Base-by-base conservation (phyloP, 495 filamentous ascomycete species). In the Jackrogersella minutella region DNA sequence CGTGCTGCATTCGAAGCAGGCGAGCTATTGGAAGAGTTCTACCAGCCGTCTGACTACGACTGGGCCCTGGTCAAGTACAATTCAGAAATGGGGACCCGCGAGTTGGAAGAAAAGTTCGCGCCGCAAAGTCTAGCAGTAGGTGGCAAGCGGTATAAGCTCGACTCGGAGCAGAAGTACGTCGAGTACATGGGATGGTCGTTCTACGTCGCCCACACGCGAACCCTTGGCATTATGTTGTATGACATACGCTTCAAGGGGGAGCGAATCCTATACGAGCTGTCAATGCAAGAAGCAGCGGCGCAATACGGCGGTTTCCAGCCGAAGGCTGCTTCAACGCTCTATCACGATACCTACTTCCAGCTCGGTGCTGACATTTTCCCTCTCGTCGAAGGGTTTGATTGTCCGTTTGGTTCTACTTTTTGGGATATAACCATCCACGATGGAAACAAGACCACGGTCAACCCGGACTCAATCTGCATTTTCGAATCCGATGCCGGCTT, bases 121-220 rank as follows among this genome's bases (percentile, higher is more conserved):
- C 79, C 79, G 16, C 72, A 73, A 40, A 78, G 57, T 16, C 47
- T 80, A 21, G 75, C 77, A 55, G 31, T 78, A 2, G 76, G 73
- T 4, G 74, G 76, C 17, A 78, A 80, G 63, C 65, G 85, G 14
- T 82, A 77, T 66, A 67, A 71, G 47, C 49, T 84, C 5, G 79
- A 86, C 69, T 26, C 49, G 30, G 68, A 85, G 39, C 68, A 84
- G 55, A 74, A 81, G 22, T 86, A 84, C 56, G 79, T 86, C 39
- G 70, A 80, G 54, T 86, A 80, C 79, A 79, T 86, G 75, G 85
- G 81, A 22, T 87, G 84, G 69, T 73, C 74, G 1, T 87, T 87
- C 73, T 86, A 81, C 63, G 73, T 84, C 14, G 69, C 76, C 5
- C 82, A 80, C 59, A 76, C 77, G 13, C 73, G 75, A 39, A 79